These are phyloP conservation scores for Lojkania enalia DNA, from an alignment of 2,329 filamentous ascomycete genomes.

Conservation along the genomic window DNA sequence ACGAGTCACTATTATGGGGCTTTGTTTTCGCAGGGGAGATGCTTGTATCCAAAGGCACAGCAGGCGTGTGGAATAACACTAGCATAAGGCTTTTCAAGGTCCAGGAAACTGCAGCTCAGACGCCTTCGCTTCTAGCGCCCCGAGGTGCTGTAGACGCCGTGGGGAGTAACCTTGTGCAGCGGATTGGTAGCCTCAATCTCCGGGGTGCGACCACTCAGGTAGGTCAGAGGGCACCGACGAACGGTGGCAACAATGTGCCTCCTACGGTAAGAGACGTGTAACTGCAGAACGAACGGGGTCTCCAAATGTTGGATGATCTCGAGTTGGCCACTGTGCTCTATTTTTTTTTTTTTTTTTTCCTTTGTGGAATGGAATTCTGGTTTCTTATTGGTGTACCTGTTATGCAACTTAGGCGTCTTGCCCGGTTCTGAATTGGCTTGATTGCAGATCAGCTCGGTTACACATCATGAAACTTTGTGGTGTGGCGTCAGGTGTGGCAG, in stretches of 20 bases:
- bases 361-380: neutral
- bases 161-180: conserved; percentile 82
- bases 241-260: conserved; percentile 21
- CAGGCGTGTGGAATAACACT: conserved; percentile 94
- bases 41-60: conserved; percentile 81
- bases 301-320: conserved; percentile 24
- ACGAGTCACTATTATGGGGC: conserved; percentile 91
- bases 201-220: conserved; percentile 45
- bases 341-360: neutral
- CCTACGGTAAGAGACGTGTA: conserved; percentile 42
- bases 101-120: conserved; percentile 77
- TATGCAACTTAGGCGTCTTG: conserved; percentile 13
- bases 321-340: neutral
- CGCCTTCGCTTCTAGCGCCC: conserved; percentile 80
- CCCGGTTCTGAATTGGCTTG: conserved; percentile 11
- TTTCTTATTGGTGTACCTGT: conserved; percentile 35
- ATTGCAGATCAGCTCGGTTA: conserved; percentile 24
- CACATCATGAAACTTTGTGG: conserved; percentile 8
- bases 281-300: conserved; percentile 25
- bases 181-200: conserved; percentile 81
- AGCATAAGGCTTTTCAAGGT: conserved; percentile 85
- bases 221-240: conserved; percentile 16
- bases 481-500: conserved; percentile 8
- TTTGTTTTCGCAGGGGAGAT: conserved; percentile 91
- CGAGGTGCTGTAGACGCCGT: conserved; percentile 92